Base-by-base conservation (phyloP, 2,329 filamentous ascomycete genomes). In the Paecilomyces sp. region DNA sequence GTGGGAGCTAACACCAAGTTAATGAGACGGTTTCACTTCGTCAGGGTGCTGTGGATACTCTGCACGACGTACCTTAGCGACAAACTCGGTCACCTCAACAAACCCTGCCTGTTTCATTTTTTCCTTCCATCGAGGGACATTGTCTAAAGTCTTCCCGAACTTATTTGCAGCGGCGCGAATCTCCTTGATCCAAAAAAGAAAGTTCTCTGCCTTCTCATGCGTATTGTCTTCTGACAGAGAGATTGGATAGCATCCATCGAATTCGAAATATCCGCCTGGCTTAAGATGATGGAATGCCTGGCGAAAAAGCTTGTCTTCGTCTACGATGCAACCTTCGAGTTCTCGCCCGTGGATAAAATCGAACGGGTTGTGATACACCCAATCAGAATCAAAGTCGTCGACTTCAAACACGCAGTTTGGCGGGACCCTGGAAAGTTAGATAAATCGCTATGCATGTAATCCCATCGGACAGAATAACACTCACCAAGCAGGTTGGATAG, bases 211-310 rank as follows among this genome's bases (percentile, higher is more conserved):
- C 30, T 68, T 64, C 30, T 61, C 60, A 3, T 67, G 54, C 0
- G 69, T 67, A 9, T 68, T 66, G 57, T 75, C 71, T 18, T 74
- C 72, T 22, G 70, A 67, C 25, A 64, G 69, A 31, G 71, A 33
- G 5, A 59, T 41, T 18, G 58, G 50, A 11, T 57, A 51, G 36
- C 77, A 65, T 8, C 56, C 41, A 11, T 82, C 78, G 55, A 80
- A 68, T 61, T 82, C 80, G 30, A 82, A 64, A 63, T 74, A 82
- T 25, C 79, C 79, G 7, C 79, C 79, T 1, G 78, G 77, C 57
- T 74, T 74, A 25, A 82, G 73, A 66, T 61, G 13, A 9, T 56
- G 52, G 51, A 59, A 64, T 9, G 60, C 57, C 28, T 62, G 58
- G 4, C 56, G 11, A 34, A 66, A 64, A 2, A 70, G 59, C 11